These are phyloP conservation scores for Aspergillus fijiensis DNA, from an alignment of 2,329 filamentous ascomycete genomes.

Conservation along the genomic window DNA sequence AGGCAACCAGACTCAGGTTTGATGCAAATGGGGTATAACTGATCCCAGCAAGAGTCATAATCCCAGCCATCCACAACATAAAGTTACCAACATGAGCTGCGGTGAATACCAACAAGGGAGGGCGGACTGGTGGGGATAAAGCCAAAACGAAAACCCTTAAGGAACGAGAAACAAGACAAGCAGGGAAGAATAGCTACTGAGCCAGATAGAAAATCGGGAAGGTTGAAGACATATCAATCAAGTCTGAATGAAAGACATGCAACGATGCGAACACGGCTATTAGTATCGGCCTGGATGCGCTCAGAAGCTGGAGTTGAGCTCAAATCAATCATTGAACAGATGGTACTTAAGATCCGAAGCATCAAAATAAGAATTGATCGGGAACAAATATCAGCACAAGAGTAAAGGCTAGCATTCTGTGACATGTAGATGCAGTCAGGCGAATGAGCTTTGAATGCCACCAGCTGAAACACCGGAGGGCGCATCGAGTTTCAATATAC, in stretches of 20 bases:
- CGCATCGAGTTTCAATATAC: conserved; percentile 48
- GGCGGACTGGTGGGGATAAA: background rate
- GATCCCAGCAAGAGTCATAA: conserved; percentile 15
- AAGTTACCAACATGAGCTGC: conserved; percentile 16
- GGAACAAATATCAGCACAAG: background rate
- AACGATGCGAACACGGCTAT: background rate
- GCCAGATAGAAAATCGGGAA: background rate
- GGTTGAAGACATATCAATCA: background rate
- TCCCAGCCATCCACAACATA: conserved; percentile 18
- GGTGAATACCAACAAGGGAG: conserved; percentile 17
- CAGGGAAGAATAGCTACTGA: background rate
- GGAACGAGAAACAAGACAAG: background rate
- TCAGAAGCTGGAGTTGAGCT: background rate
- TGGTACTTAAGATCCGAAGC: background rate
- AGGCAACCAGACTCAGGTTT: conserved; percentile 25
- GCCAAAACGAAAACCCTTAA: background rate
- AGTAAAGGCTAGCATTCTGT: background rate
- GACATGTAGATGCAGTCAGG: conserved; percentile 19
- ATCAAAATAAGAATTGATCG: background rate
- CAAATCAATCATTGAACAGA: background rate
- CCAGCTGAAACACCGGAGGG: conserved; percentile 28
- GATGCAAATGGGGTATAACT: conserved; percentile 27
- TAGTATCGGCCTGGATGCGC: background rate
- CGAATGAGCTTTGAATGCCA: conserved; percentile 36
- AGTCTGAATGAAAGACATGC: background rate